Evolutionary conservation across 495 filamentous ascomycete species (phyloP), one percentile per base, ranked within the genome.

Genomic region (Elaphomyces granulatus): DNA sequence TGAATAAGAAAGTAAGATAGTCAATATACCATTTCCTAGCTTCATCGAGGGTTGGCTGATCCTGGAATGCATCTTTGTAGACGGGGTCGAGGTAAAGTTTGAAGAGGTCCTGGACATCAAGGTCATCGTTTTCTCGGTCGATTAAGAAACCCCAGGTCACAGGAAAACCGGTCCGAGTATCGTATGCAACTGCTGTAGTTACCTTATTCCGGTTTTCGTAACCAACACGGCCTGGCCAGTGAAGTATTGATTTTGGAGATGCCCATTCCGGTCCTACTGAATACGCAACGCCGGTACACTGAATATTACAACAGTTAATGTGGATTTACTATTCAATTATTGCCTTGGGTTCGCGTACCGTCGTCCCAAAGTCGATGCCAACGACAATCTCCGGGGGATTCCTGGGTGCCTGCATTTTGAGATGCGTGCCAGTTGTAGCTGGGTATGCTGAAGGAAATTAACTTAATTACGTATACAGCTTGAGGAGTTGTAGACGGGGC

Each of bases 331-430:
- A 42, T 45, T 42, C 8, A 41, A 45, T 15, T 43, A 43, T 23
- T n/a, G n/a, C n/a, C n/a, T n/a, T n/a, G n/a, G n/a, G n/a, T n/a
- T n/a, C 8, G n/a, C 56, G 40, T 59, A 70, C 71, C 71, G 75
- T 78, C 57, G 75, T 77, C 1, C 75, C 75, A 41, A 78, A 60
- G 45, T 80, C 75, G 36, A 80, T 55, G 12, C 71, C 71, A 18
- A 78, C 63, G 9, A 75, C 50, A 44, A 78, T 68, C 46, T 77
- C 72, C 15, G 73, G 68, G 15, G 23, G 6, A 28, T 12, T 28
- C 6, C 23, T 12, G 12, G 23, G 12, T 6, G 23, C 6, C n/a
- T n/a, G n/a, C n/a, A n/a, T n/a, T n/a, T n/a, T n/a, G n/a, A n/a
- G n/a, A n/a, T n/a, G n/a, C n/a, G n/a, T n/a, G n/a, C n/a, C n/a